These are phyloP conservation scores for Parathielavia hyrcaniae DNA, from an alignment of 495 filamentous ascomycete species.

Conservation along the genomic window DNA sequence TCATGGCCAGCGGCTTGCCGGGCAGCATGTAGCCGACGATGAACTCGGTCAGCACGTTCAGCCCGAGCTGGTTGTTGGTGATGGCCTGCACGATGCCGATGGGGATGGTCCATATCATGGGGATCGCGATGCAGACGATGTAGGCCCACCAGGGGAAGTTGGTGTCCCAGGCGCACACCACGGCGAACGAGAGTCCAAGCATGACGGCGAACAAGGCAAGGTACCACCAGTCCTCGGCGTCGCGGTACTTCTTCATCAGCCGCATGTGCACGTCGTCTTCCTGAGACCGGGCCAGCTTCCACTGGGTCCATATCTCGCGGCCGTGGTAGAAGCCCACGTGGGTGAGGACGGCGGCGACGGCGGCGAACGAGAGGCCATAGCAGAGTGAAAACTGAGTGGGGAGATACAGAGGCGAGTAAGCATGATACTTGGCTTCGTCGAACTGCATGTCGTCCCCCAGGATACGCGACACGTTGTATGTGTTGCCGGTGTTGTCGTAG, in stretches of 20 bases:
- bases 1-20: slow-evolving; percentile 59
- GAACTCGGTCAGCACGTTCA: slow-evolving; percentile 65
- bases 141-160: slow-evolving; percentile 61
- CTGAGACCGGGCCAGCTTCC: slow-evolving; percentile 47
- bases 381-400: slow-evolving; percentile 56
- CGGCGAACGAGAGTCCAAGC: slow-evolving; percentile 42
- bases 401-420: slow-evolving; percentile 57
- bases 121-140: slow-evolving; percentile 52
- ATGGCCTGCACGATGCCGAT: slow-evolving; percentile 57
- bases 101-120: slow-evolving; percentile 49
- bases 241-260: slow-evolving; percentile 53
- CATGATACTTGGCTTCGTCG: slow-evolving; percentile 47
- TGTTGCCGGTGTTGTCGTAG: slow-evolving; percentile 55
- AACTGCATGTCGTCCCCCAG: slow-evolving; percentile 45
- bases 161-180: slow-evolving; percentile 58
- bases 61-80: slow-evolving; percentile 60
- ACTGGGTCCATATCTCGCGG: slow-evolving; percentile 50
- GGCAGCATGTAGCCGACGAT: slow-evolving; percentile 64
- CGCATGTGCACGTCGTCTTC: slow-evolving; percentile 64
- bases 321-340: slow-evolving; percentile 59
- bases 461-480: slow-evolving; percentile 51
- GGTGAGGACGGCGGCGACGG: slow-evolving; percentile 59
- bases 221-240: slow-evolving; percentile 54
- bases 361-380: slow-evolving; percentile 65
- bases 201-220: slow-evolving; percentile 39